Evolutionary conservation across 352 stramenopile genomes (phyloP).

Genomic region (Globisporangium irregulare): DNA sequence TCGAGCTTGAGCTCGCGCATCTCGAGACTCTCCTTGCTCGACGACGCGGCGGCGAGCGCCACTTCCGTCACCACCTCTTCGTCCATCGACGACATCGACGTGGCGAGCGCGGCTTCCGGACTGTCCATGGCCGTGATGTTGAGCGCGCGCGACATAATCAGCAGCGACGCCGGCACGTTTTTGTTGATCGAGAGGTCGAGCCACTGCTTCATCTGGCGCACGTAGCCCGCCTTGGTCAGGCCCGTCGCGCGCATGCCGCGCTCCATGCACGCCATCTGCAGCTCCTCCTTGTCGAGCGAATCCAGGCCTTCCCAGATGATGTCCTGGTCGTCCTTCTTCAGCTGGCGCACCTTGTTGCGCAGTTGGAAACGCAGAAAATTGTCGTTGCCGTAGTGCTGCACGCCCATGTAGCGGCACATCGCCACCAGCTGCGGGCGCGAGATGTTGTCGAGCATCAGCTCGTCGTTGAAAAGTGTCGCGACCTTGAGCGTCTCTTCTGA

Average conservation of each 20-base stretch:
- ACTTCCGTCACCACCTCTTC: constrained; percentile 87
- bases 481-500: constrained; percentile 88
- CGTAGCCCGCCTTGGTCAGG: constrained; percentile 95
- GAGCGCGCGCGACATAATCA: constrained; percentile 98
- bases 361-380: constrained; percentile 95
- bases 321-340: constrained; percentile 98
- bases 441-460: constrained; percentile 98
- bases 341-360: constrained; percentile 89
- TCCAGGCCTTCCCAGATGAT: constrained; percentile 99
- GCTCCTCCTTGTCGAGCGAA: constrained; percentile 97
- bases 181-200: constrained; percentile 98
- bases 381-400: constrained; percentile 96
- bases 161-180: constrained; percentile 96
- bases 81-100: constrained; percentile 87
- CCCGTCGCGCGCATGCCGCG: constrained; percentile 96
- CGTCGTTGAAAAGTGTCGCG: constrained; percentile 95
- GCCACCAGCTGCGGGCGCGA: constrained; percentile 95
- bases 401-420: constrained; percentile 97
- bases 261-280: constrained; percentile 96
- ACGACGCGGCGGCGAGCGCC: constrained; percentile 71
- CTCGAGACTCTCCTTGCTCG: constrained; percentile 59
- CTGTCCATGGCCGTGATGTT: constrained; percentile 91
- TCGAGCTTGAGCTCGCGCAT: constrained; percentile 87
- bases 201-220: constrained; percentile 96
- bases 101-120: constrained; percentile 80